phyloP scores from a whole-genome alignment of 305 asterid species.

The Ilex paraguariensis region DNA sequence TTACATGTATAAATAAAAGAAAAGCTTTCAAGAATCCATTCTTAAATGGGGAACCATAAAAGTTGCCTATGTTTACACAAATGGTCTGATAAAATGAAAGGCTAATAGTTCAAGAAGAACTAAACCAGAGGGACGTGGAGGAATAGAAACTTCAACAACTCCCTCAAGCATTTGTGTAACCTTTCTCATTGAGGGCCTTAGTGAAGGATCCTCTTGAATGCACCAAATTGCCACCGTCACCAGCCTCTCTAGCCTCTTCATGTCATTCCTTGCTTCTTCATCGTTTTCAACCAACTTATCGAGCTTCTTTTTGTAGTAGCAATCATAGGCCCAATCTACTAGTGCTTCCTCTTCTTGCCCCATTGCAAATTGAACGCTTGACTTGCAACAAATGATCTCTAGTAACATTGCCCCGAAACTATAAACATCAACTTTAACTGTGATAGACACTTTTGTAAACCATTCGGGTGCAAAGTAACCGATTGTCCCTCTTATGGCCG shows the following conservation, averaged over 20 bases:
- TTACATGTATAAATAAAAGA: no score
- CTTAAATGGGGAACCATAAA: no score
- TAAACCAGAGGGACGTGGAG: conserved; percentile 20
- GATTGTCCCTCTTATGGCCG: conserved; percentile 27
- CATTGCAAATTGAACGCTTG: conserved; percentile 16
- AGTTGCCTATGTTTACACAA: no score
- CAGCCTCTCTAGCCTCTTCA: conserved; percentile 23
- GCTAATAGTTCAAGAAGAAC: conserved; percentile 7
- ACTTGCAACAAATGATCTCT: conserved; percentile 28
- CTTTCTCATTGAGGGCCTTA: conserved; percentile 36
- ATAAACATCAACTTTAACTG: conserved; percentile 30
- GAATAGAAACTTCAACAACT: conserved; percentile 23
- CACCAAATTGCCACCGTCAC: conserved; percentile 40
- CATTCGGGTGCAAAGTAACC: conserved; percentile 47
- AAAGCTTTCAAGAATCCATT: no score
- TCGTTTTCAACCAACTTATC: conserved; percentile 28
- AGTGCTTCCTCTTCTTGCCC: conserved; percentile 24
- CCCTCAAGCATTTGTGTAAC: conserved; percentile 33
- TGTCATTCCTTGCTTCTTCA: conserved; percentile 26
- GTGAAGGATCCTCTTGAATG: conserved; percentile 33
- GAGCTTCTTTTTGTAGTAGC: conserved; percentile 16
- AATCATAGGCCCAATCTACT: conserved; percentile 29
- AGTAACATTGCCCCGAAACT: conserved; percentile 37
- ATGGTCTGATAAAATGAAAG: no score
- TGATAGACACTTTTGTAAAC: conserved; percentile 26